phyloP scores from a whole-genome alignment of 2,329 filamentous ascomycete species.

The Diplodia scrobiculata region DNA sequence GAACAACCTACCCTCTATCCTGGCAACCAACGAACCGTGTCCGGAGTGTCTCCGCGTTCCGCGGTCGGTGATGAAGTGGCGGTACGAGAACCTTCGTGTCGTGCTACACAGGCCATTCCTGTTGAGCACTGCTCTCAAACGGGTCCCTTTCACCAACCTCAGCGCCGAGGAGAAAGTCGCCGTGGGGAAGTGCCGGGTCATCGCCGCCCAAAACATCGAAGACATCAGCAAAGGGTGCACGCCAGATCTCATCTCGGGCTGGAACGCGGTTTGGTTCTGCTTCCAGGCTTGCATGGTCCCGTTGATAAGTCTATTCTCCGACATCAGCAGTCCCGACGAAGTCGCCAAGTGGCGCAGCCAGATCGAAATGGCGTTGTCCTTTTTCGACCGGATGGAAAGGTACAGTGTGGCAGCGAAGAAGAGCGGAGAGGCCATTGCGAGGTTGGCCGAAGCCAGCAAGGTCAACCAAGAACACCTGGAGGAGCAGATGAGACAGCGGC shows the following conservation, averaged over 20 bases:
- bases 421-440: slow-evolving; percentile 47
- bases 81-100: slow-evolving; percentile 76
- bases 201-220: slow-evolving; percentile 70
- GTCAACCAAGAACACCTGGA: slow-evolving; percentile 25
- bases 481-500: slow-evolving; percentile 20
- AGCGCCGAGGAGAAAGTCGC: slow-evolving; percentile 67
- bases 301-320: slow-evolving; percentile 72
- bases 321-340: slow-evolving; percentile 51
- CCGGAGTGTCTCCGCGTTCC: slow-evolving; percentile 70
- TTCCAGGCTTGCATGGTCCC: slow-evolving; percentile 81
- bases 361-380: slow-evolving; percentile 48
- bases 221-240: slow-evolving; percentile 72
- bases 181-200: slow-evolving; percentile 67
- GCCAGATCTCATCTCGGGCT: slow-evolving; percentile 74
- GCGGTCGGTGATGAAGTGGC: slow-evolving; percentile 77
- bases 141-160: slow-evolving; percentile 54
- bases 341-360: slow-evolving; percentile 47
- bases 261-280: slow-evolving; percentile 80
- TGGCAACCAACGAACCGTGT: slow-evolving; percentile 61
- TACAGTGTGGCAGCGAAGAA: slow-evolving; percentile 52
- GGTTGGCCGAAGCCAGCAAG: slow-evolving; percentile 48
- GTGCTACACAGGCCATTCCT: slow-evolving; percentile 73
- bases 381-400: slow-evolving; percentile 48
- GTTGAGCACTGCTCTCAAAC: slow-evolving; percentile 62
- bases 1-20: slow-evolving; percentile 62